Conservation (phyloP, 179 eudicot genomes). For the Pouteria campechiana region DNA sequence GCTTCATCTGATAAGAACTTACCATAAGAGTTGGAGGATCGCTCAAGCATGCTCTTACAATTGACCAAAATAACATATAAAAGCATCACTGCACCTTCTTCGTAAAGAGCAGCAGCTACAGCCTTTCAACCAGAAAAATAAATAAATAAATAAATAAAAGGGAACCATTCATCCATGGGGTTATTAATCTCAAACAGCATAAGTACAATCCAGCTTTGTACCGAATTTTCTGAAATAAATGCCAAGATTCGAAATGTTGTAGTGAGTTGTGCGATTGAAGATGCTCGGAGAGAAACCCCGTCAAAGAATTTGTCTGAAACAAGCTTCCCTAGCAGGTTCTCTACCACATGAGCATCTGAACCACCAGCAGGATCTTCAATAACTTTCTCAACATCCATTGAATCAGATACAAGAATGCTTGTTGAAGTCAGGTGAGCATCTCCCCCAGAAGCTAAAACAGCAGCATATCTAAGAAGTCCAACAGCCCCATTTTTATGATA, state of each 20-base stretch:
- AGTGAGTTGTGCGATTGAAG: slow-evolving; percentile 85
- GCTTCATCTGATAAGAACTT: too few relatives aligned
- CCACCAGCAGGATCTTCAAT: slow-evolving; percentile 49
- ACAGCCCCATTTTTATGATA: slow-evolving; percentile 81
- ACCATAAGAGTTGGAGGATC: slow-evolving; percentile 93
- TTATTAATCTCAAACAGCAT: background rate
- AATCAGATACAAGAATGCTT: slow-evolving; percentile 69
- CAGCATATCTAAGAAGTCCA: slow-evolving; percentile 85
- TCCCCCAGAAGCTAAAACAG: slow-evolving; percentile 90
- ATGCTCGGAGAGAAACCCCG: slow-evolving; percentile 78
- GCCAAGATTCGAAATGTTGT: slow-evolving; percentile 90
- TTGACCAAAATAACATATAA: slow-evolving; percentile 78
- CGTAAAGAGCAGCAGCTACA: slow-evolving; percentile 72
- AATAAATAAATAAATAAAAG: slow-evolving; percentile 12
- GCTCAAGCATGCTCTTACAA: slow-evolving; percentile 83
- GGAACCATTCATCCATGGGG: background rate
- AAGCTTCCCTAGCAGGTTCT: slow-evolving; percentile 82
- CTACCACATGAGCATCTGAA: slow-evolving; percentile 72
- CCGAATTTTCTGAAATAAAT: slow-evolving; percentile 76
- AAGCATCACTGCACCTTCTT: slow-evolving; percentile 86
- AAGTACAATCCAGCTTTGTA: slow-evolving; percentile 22
- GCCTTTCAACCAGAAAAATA: too few relatives aligned
- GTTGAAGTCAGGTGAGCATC: slow-evolving; percentile 89
- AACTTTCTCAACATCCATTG: slow-evolving; percentile 69
- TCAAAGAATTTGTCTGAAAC: slow-evolving; percentile 73